These are phyloP conservation scores for Cordyceps pruinosa DNA, from an alignment of 2,329 filamentous ascomycete species.

Conservation along the genomic window DNA sequence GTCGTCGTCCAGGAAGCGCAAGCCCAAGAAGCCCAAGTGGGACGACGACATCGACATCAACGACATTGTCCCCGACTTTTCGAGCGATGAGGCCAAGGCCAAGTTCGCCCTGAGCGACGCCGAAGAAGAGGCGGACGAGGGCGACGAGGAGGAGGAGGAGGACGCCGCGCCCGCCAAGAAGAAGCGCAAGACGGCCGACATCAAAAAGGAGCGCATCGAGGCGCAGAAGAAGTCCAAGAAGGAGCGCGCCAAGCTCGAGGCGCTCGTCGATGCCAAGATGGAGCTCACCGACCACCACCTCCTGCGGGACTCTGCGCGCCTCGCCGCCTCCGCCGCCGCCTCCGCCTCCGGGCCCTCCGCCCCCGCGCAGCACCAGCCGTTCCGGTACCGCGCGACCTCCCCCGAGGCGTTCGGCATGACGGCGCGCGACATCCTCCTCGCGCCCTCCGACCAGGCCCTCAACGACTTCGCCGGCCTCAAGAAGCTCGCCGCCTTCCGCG, in stretches of 20 bases:
- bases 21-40: slow-evolving; percentile 62
- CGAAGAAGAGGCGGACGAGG: slow-evolving; percentile 31
- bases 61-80: slow-evolving; percentile 81
- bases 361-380: slow-evolving; percentile 33
- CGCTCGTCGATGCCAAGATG: slow-evolving; percentile 75
- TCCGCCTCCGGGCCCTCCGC: not conserved
- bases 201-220: slow-evolving; percentile 50
- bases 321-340: slow-evolving; percentile 19
- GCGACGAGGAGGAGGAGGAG: slow-evolving; percentile 30
- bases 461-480: slow-evolving; percentile 92
- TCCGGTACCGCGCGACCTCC: slow-evolving; percentile 92
- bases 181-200: slow-evolving; percentile 53
- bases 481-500: slow-evolving; percentile 86
- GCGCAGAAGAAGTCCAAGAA: slow-evolving; percentile 67
- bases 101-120: slow-evolving; percentile 46
- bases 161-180: slow-evolving; percentile 43
- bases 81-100: slow-evolving; percentile 52
- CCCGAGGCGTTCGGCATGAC: slow-evolving; percentile 87
- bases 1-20: slow-evolving; percentile 51
- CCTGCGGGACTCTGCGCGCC: slow-evolving; percentile 41
- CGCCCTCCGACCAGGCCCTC: slow-evolving; percentile 75
- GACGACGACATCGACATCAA: slow-evolving; percentile 97
- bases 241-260: slow-evolving; percentile 77
- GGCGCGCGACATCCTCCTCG: slow-evolving; percentile 78
- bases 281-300: slow-evolving; percentile 62